Percentiles rank a stretch among this genome's conserved stretches.
phyloP scores from a whole-genome alignment of 345 rosid species.

The Heritiera littoralis region DNA sequence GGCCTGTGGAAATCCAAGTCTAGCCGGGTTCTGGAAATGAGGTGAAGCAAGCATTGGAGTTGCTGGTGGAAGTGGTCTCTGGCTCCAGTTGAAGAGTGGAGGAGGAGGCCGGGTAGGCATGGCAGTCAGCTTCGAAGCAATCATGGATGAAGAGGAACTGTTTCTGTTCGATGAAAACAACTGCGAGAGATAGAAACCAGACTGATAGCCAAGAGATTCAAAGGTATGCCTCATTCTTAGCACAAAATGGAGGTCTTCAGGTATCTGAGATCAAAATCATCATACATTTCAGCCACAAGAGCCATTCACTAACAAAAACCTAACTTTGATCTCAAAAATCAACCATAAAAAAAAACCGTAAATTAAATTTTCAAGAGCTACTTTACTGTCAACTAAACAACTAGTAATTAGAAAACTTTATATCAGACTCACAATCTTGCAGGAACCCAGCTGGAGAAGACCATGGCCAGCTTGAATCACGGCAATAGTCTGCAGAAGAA shows the following conservation, averaged over 20 bases:
- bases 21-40: conserved; percentile 58
- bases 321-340: neutral
- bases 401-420: neutral
- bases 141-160: conserved; percentile 47
- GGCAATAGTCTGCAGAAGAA: conserved; percentile 77
- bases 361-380: neutral
- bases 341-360: neutral
- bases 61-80: conserved; percentile 52
- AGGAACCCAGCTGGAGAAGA: conserved; percentile 89
- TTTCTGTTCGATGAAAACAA: conserved; percentile 72
- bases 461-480: conserved; percentile 99
- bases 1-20: conserved; percentile 56
- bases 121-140: conserved; percentile 55
- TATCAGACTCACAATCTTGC: conserved; percentile 77
- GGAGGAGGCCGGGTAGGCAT: conserved; percentile 67
- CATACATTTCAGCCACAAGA: neutral
- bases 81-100: conserved; percentile 63
- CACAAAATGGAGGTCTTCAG: conserved; percentile 98
- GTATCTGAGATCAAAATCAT: conserved; percentile 49
- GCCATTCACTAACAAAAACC: neutral
- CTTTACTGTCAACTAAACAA: neutral
- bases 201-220: conserved; percentile 91
- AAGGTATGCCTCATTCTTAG: conserved; percentile 92
- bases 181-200: conserved; percentile 93
- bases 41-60: conserved; percentile 64